phyloP scores from a whole-genome alignment of 495 filamentous ascomycete species.

The Tuber calosporum region DNA sequence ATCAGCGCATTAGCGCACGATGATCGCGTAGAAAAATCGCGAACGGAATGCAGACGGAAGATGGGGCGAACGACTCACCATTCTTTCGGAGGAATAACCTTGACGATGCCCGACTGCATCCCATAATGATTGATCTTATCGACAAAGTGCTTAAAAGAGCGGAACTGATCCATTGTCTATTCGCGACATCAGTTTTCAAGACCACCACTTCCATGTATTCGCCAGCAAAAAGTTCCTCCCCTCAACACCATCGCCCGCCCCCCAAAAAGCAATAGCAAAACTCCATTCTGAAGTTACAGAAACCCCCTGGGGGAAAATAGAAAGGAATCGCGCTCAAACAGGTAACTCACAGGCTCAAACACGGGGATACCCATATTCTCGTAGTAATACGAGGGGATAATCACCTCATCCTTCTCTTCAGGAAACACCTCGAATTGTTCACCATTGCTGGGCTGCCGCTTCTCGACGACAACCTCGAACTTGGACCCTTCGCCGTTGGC shows the following conservation, averaged over 20 bases:
- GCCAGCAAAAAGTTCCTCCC: constrained; percentile 13
- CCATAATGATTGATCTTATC: constrained; percentile 84
- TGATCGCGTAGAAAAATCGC: constrained; percentile 12
- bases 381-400: constrained; percentile 79
- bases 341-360: constrained; percentile 70
- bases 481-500: constrained; percentile 32
- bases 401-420: constrained; percentile 53
- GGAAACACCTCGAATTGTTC: constrained; percentile 40
- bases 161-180: constrained; percentile 84
- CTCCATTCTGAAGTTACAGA: constrained; percentile 17
- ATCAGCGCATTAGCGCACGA: constrained; percentile 6
- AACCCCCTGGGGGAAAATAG: constrained; percentile 17
- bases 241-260: constrained; percentile 29
- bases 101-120: constrained; percentile 94
- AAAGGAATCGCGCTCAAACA: constrained; percentile 24
- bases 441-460: constrained; percentile 45
- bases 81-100: constrained; percentile 88
- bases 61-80: constrained; percentile 55
- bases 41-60: constrained; percentile 11
- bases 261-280: constrained; percentile 9
- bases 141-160: constrained; percentile 77
- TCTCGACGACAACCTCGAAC: constrained; percentile 41
- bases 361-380: constrained; percentile 80
- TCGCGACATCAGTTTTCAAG: constrained; percentile 30
- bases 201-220: constrained; percentile 15